phyloP scores from a whole-genome alignment of 2,329 filamentous ascomycete species.

The Phoma sp. region DNA sequence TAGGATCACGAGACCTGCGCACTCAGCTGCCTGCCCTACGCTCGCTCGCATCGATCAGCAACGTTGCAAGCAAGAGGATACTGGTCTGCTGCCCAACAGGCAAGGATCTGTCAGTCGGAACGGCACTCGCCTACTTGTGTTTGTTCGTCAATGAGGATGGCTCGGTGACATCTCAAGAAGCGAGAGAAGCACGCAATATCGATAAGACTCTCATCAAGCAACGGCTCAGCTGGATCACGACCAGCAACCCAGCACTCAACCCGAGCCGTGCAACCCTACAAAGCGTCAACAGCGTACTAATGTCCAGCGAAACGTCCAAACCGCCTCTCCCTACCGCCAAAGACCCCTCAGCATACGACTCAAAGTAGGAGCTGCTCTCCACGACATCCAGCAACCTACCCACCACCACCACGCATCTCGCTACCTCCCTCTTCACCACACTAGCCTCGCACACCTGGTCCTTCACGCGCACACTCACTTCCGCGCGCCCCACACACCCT shows the following conservation, averaged over 20 bases:
- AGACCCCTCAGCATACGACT: neutral
- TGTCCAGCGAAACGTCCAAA: slow-evolving; percentile 53
- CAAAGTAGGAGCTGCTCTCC: neutral
- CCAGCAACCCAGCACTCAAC: slow-evolving; percentile 77
- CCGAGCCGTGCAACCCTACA: slow-evolving; percentile 85
- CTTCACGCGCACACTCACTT: slow-evolving; percentile 64
- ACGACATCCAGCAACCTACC: neutral
- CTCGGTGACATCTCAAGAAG: slow-evolving; percentile 16
- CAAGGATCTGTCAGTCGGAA: slow-evolving; percentile 79
- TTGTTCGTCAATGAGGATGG: slow-evolving; percentile 73
- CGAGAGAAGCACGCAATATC: slow-evolving; percentile 46
- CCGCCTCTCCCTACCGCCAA: neutral
- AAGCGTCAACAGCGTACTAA: slow-evolving; percentile 88
- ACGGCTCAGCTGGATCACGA: slow-evolving; percentile 82
- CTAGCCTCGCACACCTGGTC: slow-evolving; percentile 57
- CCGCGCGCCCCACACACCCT: slow-evolving; percentile 65
- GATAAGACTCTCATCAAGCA: slow-evolving; percentile 80
- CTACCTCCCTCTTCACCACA: slow-evolving; percentile 20
- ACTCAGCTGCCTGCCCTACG: slow-evolving; percentile 69
- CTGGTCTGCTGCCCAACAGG: slow-evolving; percentile 75
- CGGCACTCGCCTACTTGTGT: slow-evolving; percentile 78
- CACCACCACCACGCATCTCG: neutral
- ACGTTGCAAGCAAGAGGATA: slow-evolving; percentile 12
- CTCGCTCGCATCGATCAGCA: slow-evolving; percentile 54
- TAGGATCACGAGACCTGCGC: slow-evolving; percentile 83